Conservation (phyloP, 768 basidiomycete genomes). For the Collybiopsis confluens region DNA sequence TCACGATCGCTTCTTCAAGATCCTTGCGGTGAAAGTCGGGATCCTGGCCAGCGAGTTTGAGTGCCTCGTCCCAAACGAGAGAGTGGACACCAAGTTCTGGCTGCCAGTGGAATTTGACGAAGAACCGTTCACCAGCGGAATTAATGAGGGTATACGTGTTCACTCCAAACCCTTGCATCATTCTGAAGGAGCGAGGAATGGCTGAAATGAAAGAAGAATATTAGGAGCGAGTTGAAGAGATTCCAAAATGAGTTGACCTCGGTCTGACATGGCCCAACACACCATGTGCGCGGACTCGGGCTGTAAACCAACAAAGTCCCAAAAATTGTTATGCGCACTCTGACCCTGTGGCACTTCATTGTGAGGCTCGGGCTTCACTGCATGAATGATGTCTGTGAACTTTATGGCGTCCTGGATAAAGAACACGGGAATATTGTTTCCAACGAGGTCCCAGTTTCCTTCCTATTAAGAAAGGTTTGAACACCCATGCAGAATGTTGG, state of each 20-base stretch:
- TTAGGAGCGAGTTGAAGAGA: neutral
- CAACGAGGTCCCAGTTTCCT: conserved; percentile 80
- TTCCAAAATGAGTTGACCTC: conserved; percentile 27
- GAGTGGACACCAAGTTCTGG: conserved; percentile 82
- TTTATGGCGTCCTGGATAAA: conserved; percentile 80
- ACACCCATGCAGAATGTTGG: neutral
- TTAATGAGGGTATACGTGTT: conserved; percentile 82
- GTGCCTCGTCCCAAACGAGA: conserved; percentile 85
- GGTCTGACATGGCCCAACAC: conserved; percentile 85
- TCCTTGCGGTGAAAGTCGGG: conserved; percentile 90
- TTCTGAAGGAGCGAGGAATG: conserved; percentile 80
- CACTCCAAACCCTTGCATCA: conserved; percentile 89
- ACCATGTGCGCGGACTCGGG: conserved; percentile 74
- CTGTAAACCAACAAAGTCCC: conserved; percentile 76
- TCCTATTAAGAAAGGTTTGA: neutral
- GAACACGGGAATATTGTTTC: conserved; percentile 81
- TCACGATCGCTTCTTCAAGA: conserved; percentile 75
- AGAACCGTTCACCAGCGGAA: conserved; percentile 57
- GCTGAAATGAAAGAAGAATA: conserved; percentile 22
- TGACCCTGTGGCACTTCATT: conserved; percentile 75
- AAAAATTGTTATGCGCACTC: conserved; percentile 79
- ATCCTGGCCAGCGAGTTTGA: conserved; percentile 81
- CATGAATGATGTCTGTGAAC: conserved; percentile 83
- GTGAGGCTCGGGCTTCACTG: conserved; percentile 81
- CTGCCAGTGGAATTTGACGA: conserved; percentile 87